Base-by-base conservation (phyloP, 2,329 filamentous ascomycete genomes). In the Pyrenophora teres region DNA sequence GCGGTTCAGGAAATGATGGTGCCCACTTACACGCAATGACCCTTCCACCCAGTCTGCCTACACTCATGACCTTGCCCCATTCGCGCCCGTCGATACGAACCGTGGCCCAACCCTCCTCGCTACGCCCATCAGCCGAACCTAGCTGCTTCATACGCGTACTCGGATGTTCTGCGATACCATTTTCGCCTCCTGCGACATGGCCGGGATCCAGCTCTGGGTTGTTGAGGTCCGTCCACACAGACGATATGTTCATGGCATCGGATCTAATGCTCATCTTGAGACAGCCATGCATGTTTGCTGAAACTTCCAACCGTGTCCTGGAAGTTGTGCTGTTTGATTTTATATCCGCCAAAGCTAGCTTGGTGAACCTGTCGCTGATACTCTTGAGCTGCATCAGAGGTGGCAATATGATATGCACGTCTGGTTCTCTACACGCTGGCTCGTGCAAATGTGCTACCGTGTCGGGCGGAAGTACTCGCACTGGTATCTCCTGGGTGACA, bases 401-500 rank as follows among this genome's bases (percentile, higher is more conserved):
- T 0, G 94, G 94, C 3, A 99, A 81, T 46, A 92, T 86, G 68
- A 99, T 96, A 75, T 97, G 89, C 2, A 97, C 92, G 67, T 97
- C 94, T 33, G 93, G 91, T 64, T 96, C 92, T 52, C 90, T 87
- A 52, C 92, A 91, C 54, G 87, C 86, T 12, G 94, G 94, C 76
- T 99, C 93, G 77, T 96, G 91, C 56, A 97, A 86, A n/a, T 87
- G 89, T 67, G 94, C 89, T n/a, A 97, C 91, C 0, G 85, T 88
- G 45, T 88, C 85, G 2, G 90, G 87, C 51, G 90, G 86, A 8
- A 99, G 83, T 1, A 99, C 92, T 15, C 92, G 87, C 37, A 97
- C 88, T n/a, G 94, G 94, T 33, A 99, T 89, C 74, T 97, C 92
- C 70, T 99, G 94, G 0, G 92, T 96, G 67, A 99, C 89, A 63